Base-by-base conservation (phyloP, 306 rosid genomes). In the Cucumis sativus region DNA sequence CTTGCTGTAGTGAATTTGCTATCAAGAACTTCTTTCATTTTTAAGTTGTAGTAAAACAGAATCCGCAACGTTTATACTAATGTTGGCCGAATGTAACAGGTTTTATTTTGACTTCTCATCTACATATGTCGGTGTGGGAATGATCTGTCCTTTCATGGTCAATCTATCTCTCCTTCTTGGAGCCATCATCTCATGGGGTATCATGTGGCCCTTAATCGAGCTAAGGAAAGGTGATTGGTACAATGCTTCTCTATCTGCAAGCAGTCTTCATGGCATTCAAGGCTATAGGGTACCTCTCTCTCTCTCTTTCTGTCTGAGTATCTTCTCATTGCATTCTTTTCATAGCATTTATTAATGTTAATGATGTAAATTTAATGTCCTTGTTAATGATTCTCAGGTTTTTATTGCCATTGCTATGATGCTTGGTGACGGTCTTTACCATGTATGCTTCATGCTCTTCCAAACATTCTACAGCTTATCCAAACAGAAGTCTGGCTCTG, bases 391-490 rank as follows among this genome's bases (percentile, higher is more conserved):
- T 39, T 45, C 18, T 57, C 60, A 90, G 88, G 82, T 92, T 59
- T 92, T 92, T 51, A 80, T 80, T 6, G 95, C 95, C 18, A 92
- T 92, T 30, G 78, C 89, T 55, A 87, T 88, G 91, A 92, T 92
- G 84, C 90, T 89, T 47, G 96, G 96, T 1, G 97, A 92, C 23
- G 96, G 93, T 71, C 83, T 92, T 74, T 92, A 81, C 85, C 90
- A 92, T 35, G 86, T 89, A n/a, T 66, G 76, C 83, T 83, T 49
- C 79, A 83, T 92, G 91, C 82, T 89, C 33, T 1, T 70, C 69
- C 62, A 76, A 65, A 91, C 88, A 55, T 45, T 18, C 25, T 41
- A n/a, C 59, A 85, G 87, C 57, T 85, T 89, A 15, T 13, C 8
- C 3, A 6, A 25, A 30, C 86, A 84, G 14, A 57, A 74, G 28